Base-by-base conservation (phyloP, 1,139 yeast species). In the Nakaseomyces uthaithaninus region DNA sequence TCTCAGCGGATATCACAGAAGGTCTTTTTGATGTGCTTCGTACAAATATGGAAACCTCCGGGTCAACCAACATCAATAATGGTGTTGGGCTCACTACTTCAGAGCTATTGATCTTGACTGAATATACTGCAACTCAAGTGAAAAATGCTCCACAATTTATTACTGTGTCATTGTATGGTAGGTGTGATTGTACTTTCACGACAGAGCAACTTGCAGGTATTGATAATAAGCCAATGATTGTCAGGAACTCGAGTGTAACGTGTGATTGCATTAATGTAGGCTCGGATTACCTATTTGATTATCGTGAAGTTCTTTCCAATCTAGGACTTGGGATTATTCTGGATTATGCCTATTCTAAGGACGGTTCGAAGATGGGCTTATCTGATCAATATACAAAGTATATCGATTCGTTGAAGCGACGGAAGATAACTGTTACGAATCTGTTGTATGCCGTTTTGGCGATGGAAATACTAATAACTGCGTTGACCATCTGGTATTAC, bases 21-120 rank as follows among this genome's bases (percentile, higher is more conserved):
- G 63, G 63, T 17, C 45, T 59, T 9, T 54, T 56, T 25, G 42
- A 45, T 7, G 54, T 42, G 12, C 38, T 59, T 22, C 47, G 47
- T 25, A 36, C 41, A n/a, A 45, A 52, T 3, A 52, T 57, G 11
- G 59, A 53, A 30, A 34, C 44, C 2, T 43, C 46, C 4, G 49
- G 49, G 3, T 42, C 54, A 2, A 44, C 52, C 10, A 48, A 44
- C 28, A 47, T 49, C n/a, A 53, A 54, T 41, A 52, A 56, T 36
- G 60, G 60, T 9, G 54, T 52, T 3, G 60, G 59, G 2, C 42
- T 59, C n/a, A 54, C 62, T 2, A 57, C 61, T 3, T 49, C 61
- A 3, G 62, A 57, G 36, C 37, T 57, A 8, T 40, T 45, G n/a
- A 49, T 58, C 8, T 41, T 59, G 3, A 51, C 61, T 1, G 46